Percentiles rank a stretch among this genome's conserved stretches.
These are phyloP conservation scores for Plasmodium coatneyi DNA, from an alignment of 169 alveolate genomes.

Conservation along the genomic window DNA sequence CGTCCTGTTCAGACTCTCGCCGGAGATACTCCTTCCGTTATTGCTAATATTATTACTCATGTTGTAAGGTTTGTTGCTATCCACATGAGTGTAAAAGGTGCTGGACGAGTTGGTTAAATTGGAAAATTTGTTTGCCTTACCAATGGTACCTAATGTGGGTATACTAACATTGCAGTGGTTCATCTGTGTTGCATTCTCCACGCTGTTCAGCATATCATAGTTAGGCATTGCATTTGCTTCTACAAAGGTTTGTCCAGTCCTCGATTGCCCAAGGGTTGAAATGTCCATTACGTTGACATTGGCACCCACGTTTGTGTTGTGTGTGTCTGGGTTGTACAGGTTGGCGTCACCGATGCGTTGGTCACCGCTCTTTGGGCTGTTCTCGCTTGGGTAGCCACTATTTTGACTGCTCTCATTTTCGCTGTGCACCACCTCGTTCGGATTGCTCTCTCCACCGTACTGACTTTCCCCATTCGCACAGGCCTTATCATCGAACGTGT, in stretches of 20 bases:
- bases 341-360: not conserved
- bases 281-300: not conserved
- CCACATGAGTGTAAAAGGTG: not conserved
- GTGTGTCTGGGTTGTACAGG: not conserved
- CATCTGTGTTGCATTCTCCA: not conserved
- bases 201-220: not conserved
- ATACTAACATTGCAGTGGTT: not conserved
- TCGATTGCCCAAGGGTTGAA: not conserved
- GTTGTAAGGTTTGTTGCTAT: not conserved
- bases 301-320: not conserved
- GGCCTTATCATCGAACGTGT: not conserved
- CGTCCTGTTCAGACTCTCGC: not conserved
- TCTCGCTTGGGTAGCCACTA: not conserved
- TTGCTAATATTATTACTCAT: not conserved
- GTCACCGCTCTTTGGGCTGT: not conserved
- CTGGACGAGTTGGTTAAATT: conserved; percentile 1
- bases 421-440: not conserved
- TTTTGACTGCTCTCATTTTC: not conserved
- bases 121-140: not conserved
- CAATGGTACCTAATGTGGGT: not conserved
- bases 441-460: not conserved
- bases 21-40: not conserved
- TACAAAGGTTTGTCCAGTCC: not conserved
- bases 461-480: not conserved
- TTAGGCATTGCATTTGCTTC: not conserved